Percentiles rank a stretch among this genome's conserved stretches.
Conservation (phyloP, 2,329 filamentous ascomycete genomes). For the Cercospora sojina region DNA sequence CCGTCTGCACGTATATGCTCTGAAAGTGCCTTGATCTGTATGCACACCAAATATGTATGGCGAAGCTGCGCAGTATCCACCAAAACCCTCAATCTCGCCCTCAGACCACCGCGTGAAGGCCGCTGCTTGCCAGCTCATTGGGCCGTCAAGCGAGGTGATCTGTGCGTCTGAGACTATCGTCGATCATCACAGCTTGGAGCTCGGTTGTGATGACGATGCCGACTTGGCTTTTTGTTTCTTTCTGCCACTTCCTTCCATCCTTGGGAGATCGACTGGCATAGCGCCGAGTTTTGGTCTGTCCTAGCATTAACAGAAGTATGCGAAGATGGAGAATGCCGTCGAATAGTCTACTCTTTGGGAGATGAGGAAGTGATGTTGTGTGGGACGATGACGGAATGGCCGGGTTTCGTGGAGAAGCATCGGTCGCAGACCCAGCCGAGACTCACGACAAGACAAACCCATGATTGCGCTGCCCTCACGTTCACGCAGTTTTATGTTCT, state of each 20-base stretch:
- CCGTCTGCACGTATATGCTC: too few species aligned
- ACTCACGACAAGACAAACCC: too few species aligned
- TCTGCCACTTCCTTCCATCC: not conserved
- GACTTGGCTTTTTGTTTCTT: not conserved
- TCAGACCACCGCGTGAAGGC: too few species aligned
- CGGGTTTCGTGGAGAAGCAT: not conserved
- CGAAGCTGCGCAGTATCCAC: too few species aligned
- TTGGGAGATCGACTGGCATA: not conserved
- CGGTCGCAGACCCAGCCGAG: too few species aligned
- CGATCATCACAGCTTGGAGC: not conserved
- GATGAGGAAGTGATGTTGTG: not conserved
- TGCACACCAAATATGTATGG: too few species aligned
- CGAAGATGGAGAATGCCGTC: not conserved
- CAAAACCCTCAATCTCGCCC: too few species aligned
- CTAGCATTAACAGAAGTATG: not conserved
- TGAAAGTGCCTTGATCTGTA: too few species aligned
- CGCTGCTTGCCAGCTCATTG: too few species aligned
- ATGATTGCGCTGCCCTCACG: too few species aligned
- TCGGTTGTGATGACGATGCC: slow-evolving; percentile 2
- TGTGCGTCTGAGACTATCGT: too few species aligned
- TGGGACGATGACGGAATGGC: not conserved
- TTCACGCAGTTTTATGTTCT: not conserved
- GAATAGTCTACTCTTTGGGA: not conserved
- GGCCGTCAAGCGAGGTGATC: too few species aligned
- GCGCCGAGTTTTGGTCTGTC: not conserved